Conservation (phyloP, 2,329 filamentous ascomycete genomes). For the Lachnellula willkommii region DNA sequence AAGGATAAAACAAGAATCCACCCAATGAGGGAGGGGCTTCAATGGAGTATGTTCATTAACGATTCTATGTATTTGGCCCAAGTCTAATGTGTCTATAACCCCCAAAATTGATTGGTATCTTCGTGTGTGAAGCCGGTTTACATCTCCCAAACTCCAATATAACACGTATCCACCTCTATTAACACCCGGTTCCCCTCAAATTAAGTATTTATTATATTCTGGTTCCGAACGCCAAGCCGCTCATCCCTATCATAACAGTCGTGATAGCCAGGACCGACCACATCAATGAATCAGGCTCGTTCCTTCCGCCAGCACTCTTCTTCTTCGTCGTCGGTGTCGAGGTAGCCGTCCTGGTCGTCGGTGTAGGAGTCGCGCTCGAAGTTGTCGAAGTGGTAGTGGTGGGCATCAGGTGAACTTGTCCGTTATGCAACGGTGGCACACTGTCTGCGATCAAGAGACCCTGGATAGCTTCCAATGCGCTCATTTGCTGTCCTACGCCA, state of each 20-base stretch:
- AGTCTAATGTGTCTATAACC: too few species aligned
- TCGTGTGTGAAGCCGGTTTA: too few species aligned
- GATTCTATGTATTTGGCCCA: too few species aligned
- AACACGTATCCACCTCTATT: too few species aligned
- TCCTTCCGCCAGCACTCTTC: slow-evolving; percentile 5
- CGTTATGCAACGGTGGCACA: slow-evolving; percentile 34
- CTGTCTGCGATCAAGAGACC: slow-evolving; percentile 46
- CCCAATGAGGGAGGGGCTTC: too few species aligned
- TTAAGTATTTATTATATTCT: background rate
- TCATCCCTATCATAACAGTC: background rate
- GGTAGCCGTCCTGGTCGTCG: slow-evolving; percentile 2
- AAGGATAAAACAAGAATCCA: too few species aligned
- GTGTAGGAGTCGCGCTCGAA: slow-evolving; percentile 4
- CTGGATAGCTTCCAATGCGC: slow-evolving; percentile 58
- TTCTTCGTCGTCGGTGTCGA: slow-evolving; percentile 9
- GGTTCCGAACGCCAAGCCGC: background rate
- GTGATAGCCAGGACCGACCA: background rate
- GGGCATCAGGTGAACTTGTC: slow-evolving; percentile 16
- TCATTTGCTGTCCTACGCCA: slow-evolving; percentile 61
- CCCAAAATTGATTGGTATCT: too few species aligned
- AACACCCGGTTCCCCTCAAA: background rate
- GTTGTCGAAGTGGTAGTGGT: slow-evolving; percentile 1
- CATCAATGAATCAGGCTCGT: background rate
- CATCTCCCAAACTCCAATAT: too few species aligned
- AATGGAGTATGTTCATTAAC: too few species aligned